A percentile compares a stretch with the other conserved stretches of the same genome.
Conservation (phyloP, 1,284 basidiomycete genomes). For the Trichosporon sp. region DNA sequence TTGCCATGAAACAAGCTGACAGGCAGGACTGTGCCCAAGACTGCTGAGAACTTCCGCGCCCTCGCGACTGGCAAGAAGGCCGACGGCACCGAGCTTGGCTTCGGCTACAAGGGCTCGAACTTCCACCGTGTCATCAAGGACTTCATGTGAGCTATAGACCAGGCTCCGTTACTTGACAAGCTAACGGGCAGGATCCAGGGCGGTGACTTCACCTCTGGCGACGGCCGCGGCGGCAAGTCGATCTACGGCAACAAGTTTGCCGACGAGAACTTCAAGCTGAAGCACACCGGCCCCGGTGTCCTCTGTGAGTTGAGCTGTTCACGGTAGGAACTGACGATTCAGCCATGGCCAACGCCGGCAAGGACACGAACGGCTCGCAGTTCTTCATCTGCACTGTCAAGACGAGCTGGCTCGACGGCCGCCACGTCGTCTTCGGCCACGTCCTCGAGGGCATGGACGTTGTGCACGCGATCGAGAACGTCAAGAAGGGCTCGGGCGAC, state of each 20-base stretch:
- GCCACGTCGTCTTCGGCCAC: constrained; percentile 74
- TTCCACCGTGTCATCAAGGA: constrained; percentile 68
- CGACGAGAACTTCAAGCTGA: constrained; percentile 82
- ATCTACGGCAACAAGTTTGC: constrained; percentile 58
- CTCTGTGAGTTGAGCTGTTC: constrained; percentile 52
- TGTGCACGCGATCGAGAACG: constrained; percentile 62
- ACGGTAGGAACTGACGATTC: background rate
- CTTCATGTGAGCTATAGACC: constrained; percentile 54
- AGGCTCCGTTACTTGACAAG: background rate
- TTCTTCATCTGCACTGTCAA: constrained; percentile 70
- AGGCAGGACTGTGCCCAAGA: constrained; percentile 69
- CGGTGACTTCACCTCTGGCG: constrained; percentile 64
- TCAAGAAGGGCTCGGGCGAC: constrained; percentile 63
- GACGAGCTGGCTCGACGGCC: constrained; percentile 58
- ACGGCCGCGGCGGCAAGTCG: constrained; percentile 59
- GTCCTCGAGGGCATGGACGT: constrained; percentile 87
- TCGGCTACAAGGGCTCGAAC: constrained; percentile 63
- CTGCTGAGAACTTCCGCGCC: constrained; percentile 64
- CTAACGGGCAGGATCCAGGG: constrained; percentile 55
- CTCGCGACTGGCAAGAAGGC: constrained; percentile 68
- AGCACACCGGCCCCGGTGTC: constrained; percentile 74
- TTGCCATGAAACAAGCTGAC: background rate
- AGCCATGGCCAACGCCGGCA: constrained; percentile 81
- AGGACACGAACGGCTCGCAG: constrained; percentile 49
- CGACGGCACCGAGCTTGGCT: constrained; percentile 66